These are phyloP conservation scores for Populus nigra DNA, from an alignment of 345 rosid species.

Conservation along the genomic window DNA sequence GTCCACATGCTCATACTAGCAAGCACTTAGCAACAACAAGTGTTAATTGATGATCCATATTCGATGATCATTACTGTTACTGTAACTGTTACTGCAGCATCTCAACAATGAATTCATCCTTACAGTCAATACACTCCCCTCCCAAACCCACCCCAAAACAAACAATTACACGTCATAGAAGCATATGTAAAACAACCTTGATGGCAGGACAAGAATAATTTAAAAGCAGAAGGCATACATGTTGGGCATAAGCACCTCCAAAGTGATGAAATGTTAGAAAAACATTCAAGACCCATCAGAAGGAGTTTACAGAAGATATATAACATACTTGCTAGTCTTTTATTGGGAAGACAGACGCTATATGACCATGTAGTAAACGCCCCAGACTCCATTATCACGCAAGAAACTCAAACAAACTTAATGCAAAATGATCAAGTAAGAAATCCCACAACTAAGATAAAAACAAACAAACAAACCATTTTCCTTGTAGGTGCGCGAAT, in stretches of 20 bases:
- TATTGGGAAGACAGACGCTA: no score
- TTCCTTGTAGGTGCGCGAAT: constrained; percentile 67
- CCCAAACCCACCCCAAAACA: no score
- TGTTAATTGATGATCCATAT: not conserved
- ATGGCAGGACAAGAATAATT: not conserved
- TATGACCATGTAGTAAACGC: no score
- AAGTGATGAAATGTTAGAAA: not conserved
- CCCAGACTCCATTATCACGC: no score
- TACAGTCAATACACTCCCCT: no score
- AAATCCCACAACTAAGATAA: not conserved
- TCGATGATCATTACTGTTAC: not conserved
- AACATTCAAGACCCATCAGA: not conserved
- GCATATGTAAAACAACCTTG: not conserved
- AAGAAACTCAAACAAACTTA: no score
- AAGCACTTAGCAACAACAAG: not conserved
- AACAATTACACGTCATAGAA: not conserved
- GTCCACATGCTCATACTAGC: not conserved
- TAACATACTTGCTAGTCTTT: no score
- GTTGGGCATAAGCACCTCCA: not conserved
- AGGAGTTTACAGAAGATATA: no score
- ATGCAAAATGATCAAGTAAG: not conserved
- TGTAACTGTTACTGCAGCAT: not conserved
- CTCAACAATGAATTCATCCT: not conserved
- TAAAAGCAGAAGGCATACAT: not conserved
- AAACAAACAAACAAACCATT: constrained; percentile 46